Evolutionary conservation across 1,139 yeast genomes (phyloP), one percentile per base, ranked within the genome.

Genomic region (Nakaseomyces nivariensis): DNA sequence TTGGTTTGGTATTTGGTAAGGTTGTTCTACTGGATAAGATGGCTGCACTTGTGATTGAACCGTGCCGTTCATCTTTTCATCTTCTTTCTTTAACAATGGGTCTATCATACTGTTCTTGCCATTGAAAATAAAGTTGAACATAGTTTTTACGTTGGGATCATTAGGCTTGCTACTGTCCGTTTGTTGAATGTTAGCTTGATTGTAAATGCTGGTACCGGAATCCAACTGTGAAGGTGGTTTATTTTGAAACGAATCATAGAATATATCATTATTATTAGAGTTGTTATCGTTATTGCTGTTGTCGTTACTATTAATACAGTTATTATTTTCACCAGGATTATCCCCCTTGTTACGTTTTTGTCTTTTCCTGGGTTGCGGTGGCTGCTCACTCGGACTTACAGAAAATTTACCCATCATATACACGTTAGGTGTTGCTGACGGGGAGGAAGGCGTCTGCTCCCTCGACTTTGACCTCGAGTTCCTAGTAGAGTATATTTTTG

Each of bases 401-500:
- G 42, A 11, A 4, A 38, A 38, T 13, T 25, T 38, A 11, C 42
- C 22, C 42, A 38, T 38, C 42, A 38, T 38, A 25, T 38, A 38
- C 31, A 6, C 13, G n/a, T 37, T 37, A n/a, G 31, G 13, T 26
- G 5, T 13, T 5, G 7, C 42, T 38, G 42, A 6, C 13, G 40
- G 9, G 29, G 43, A 29, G 13, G 34, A 11, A 4, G 44, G 44
- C n/a, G 44, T 41, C 13, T 9, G 11, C 5, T 41, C 44, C 8
- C 44, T 6, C 11, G 44, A 41, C 26, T 13, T 27, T 4, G 44
- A n/a, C 11, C 44, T 24, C 11, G 44, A n/a, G 10, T 29, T 41
- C 17, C 5, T 27, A 2, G 24, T 13, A 4, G 44, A n/a, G n/a
- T 45, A 51, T 32, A 42, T 43, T 29, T 38, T 43, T 37, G 53